Evolutionary conservation across 2,329 filamentous ascomycete species (phyloP), one percentile per base, ranked within the genome.

Genomic region (Chaetothyriales sp.): DNA sequence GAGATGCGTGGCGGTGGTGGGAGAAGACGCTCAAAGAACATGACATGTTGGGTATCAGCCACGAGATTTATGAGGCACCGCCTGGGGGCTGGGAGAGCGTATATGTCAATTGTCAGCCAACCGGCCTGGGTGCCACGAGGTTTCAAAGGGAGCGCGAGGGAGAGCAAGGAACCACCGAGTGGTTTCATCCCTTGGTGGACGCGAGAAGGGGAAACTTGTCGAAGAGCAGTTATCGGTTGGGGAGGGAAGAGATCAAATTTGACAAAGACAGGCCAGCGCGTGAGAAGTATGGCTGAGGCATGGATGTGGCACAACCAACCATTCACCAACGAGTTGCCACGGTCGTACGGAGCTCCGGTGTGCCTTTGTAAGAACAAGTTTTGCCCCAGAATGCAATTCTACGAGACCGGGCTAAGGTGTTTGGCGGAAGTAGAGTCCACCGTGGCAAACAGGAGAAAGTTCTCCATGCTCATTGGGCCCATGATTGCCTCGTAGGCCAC

Each of bases 1-100:
- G 65, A 19, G 62, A 67, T n/a, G 66, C 56, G 1, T 69, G 70
- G 70, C 61, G 64, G 25, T 74, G 70, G 70, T 75, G 69, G 69
- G 67, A 68, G 29, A 60, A 60, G 47, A 64, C 61, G 5, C 53
- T 60, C 18, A 65, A 66, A 53, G 48, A 67, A 5, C 58, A 65
- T 47, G 59, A 64, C 25, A 66, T 73, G 54, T 51, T 75, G 13
- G 63, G 64, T 19, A 74, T 75, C 57, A 71, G 61, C 51, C 72
- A 75, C 55, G 72, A 75, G 63, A 64, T 67, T 2, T 74, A 69
- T 59, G 62, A 66, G 47, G 66, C 65, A 4, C 67, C 68, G 2
- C 59, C 52, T 43, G 63, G 66, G 1, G 57, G 65, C 15, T 73
- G 69, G 66, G 71, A 74, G 64, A 67, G 61, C 22, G 66, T 74